phyloP scores from a whole-genome alignment of 495 filamentous ascomycete species.

The Neurospora sp. region DNA sequence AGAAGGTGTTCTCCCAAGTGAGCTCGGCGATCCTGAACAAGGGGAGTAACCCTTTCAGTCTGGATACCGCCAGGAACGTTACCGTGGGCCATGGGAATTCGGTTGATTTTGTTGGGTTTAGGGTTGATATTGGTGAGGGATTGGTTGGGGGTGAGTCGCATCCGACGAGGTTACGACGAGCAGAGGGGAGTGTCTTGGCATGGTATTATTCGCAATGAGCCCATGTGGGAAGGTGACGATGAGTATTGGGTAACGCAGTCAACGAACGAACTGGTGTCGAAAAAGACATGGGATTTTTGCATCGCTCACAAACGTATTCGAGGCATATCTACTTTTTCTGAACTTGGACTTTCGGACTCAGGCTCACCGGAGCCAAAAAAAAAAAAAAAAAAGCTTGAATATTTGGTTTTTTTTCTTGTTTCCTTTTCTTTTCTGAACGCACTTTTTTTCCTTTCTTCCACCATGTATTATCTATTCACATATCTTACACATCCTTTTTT shows the following conservation, averaged over 20 bases:
- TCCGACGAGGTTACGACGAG: neutral
- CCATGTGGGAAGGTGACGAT: neutral
- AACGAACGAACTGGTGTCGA: neutral
- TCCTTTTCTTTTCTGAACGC: neutral
- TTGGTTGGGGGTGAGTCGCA: slow-evolving; percentile 4
- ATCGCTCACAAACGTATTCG: neutral
- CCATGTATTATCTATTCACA: neutral
- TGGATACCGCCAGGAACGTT: slow-evolving; percentile 28
- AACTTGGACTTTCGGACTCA: neutral
- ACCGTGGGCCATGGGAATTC: slow-evolving; percentile 32
- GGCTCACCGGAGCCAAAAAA: neutral
- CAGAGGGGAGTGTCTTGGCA: neutral
- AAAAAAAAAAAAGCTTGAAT: neutral
- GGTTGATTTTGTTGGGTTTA: slow-evolving; percentile 37
- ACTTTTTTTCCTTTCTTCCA: neutral
- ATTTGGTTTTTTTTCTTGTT: neutral
- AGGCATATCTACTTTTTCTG: neutral
- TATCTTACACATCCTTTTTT: neutral
- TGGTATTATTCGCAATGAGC: neutral
- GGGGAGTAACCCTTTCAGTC: slow-evolving; percentile 11
- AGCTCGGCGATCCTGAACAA: slow-evolving; percentile 17
- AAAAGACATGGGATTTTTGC: neutral
- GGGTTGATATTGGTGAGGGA: slow-evolving; percentile 2
- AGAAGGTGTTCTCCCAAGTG: slow-evolving; percentile 34
- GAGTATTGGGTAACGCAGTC: neutral